Evolutionary conservation across 2,329 filamentous ascomycete genomes (phyloP), one percentile per base, ranked within the genome.

Genomic region (Zarea fungicola): DNA sequence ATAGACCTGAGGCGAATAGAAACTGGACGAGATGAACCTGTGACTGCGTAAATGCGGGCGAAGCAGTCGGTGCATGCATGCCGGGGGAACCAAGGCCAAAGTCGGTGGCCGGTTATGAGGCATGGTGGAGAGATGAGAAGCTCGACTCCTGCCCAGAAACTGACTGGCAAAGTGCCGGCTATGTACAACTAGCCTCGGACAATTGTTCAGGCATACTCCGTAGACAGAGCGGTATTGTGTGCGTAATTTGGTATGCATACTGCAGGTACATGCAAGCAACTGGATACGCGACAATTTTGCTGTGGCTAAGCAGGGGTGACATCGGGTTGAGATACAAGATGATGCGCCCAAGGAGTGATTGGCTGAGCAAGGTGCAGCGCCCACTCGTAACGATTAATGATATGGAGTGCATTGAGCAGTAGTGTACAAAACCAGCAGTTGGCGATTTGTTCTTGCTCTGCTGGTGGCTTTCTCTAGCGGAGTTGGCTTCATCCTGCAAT

Each of bases 401-500:
- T 16, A 48, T 22, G 22, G 37, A 45, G 22, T 37, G 23, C 16
- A 10, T 45, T 3, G 23, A 32, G 22, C 21, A 14, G 21, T 16
- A 11, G 19, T 28, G 22, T 41, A 29, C 37, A 14, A 42, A 47
- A 35, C 26, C 7, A 29, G n/a, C 21, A 40, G 36, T 48, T 34
- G 36, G 22, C 39, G 45, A 29, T 42, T 26, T 29, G 18, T 25
- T 23, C 16, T 23, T 28, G n/a, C 28, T 13, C 8, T 18, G 43
- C 31, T 25, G 43, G 32, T 45, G 32, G 5, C 16, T 37, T 14
- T 14, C 22, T 16, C 9, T 26, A 16, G 42, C 42, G 42, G 42
- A 44, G 42, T 44, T 43, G 41, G 31, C 42, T 44, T 26, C n/a
- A 29, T 34, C 41, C 41, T 32, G 21, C 41, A 43, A 43, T 43